Conservation (phyloP, 495 filamentous ascomycete genomes). For the Aspergillus heteromorphus region DNA sequence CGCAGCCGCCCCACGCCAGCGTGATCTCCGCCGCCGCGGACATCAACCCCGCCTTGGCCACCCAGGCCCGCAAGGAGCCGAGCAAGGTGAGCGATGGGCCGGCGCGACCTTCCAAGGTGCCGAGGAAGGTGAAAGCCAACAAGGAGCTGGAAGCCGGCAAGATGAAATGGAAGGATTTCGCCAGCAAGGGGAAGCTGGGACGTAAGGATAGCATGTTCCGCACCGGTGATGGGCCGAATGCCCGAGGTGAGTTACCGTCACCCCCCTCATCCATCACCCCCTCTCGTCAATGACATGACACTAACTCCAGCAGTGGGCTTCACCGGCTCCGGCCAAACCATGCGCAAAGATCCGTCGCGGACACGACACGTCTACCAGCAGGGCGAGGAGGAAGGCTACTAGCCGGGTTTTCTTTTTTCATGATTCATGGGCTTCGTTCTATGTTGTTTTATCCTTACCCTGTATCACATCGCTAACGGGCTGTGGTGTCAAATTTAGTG, state of each 20-base stretch:
- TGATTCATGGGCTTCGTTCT: neutral
- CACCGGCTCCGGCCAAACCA: slow-evolving; percentile 86
- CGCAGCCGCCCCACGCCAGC: slow-evolving; percentile 38
- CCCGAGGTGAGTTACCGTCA: slow-evolving; percentile 68
- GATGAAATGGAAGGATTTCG: slow-evolving; percentile 92
- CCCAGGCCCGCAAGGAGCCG: slow-evolving; percentile 61
- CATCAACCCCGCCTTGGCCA: slow-evolving; percentile 73
- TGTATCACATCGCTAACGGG: slow-evolving; percentile 4
- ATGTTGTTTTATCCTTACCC: neutral
- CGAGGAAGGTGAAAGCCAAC: slow-evolving; percentile 82
- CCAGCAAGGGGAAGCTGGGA: slow-evolving; percentile 68
- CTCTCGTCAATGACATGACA: neutral
- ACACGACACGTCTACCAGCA: slow-evolving; percentile 83
- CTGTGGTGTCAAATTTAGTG: slow-evolving; percentile 1
- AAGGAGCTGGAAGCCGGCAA: slow-evolving; percentile 87
- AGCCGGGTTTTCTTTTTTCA: neutral
- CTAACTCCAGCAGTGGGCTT: slow-evolving; percentile 67
- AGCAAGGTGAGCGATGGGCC: slow-evolving; percentile 64
- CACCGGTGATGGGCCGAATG: slow-evolving; percentile 77
- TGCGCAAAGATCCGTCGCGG: slow-evolving; percentile 85
- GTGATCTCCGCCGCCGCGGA: slow-evolving; percentile 86
- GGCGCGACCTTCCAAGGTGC: slow-evolving; percentile 56
- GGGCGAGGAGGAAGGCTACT: slow-evolving; percentile 64
- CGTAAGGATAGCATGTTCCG: slow-evolving; percentile 98
- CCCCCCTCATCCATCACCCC: neutral